Base-by-base conservation (phyloP, 139 green algal species). In the Volvox africanus region DNA sequence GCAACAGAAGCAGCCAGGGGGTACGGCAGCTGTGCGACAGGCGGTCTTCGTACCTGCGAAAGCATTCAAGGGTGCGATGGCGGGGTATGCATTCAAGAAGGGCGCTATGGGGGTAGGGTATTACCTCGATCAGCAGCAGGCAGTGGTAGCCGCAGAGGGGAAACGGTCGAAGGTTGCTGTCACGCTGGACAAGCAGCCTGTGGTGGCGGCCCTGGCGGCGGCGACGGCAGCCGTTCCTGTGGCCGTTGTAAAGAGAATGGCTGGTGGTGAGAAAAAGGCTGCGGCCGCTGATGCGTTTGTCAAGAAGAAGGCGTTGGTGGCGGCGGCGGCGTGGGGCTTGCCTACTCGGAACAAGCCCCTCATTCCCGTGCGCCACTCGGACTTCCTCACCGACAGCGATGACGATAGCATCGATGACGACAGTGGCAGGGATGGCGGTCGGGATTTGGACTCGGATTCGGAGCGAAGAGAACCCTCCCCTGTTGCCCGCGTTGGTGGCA, bases 21-120 rank as follows among this genome's bases (percentile, higher is more conserved):
- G 55, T 67, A n/a, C 26, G 5, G 65, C 32, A 24, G 50, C 16
- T 24, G 11, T 9, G 62, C n/a, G 88, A 2, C 32, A 32, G 79
- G 65, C 1, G 28, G 61, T n/a, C 61, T 96, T 95, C 84, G 67
- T 93, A 19, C 55, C 92, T 0, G 79, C 78, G 0, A 83, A 75
- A 21, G 69, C 26, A 5, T 97, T 95, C 77, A 78, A 44, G 13
- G 93, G 94, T 2, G 88, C 86, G 0, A 71, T 80, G 76, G 65
- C 77, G 11, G 94, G 94, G 0, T 94, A 92, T 30, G 84, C 78
- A 0, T 96, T 96, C 77, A 95, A 93, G 76, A 92, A 88, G 80
- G 93, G 94, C 0, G 16, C 61, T 0, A 67, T 84, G 87, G 94
- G 94, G 0, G n/a, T 96, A 19, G 94, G 94, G 0, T 96, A 95